Conservation (phyloP, 179 eudicot species). For the Actinidia arguta region DNA sequence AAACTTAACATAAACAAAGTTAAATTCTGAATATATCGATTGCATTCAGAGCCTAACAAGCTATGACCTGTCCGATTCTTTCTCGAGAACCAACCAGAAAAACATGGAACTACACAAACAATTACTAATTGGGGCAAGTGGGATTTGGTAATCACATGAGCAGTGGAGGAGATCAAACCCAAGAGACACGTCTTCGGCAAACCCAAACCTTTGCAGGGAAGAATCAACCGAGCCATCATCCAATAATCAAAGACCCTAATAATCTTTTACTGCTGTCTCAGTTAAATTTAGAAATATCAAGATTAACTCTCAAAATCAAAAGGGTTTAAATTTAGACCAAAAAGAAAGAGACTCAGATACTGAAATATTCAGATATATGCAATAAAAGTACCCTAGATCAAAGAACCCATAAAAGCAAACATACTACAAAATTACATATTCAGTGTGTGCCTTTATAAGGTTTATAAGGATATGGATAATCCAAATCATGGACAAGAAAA, state of each 20-base stretch:
- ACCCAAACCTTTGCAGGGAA: constrained; percentile 71
- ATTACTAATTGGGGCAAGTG: background rate
- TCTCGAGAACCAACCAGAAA: constrained; percentile 4
- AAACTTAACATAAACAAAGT: background rate
- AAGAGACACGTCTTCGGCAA: constrained; percentile 70
- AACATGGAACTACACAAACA: background rate
- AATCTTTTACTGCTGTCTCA: constrained; percentile 10
- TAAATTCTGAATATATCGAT: background rate
- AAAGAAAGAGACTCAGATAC: constrained; percentile 31
- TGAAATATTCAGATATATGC: constrained; percentile 21
- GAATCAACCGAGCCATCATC: constrained; percentile 87
- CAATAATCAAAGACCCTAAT: constrained; percentile 29
- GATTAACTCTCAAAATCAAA: constrained; percentile 19
- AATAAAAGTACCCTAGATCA: constrained; percentile 24
- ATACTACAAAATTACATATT: background rate
- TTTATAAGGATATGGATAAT: constrained; percentile 41
- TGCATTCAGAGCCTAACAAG: background rate
- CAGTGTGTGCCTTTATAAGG: constrained; percentile 23
- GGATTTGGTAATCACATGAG: constrained; percentile 80
- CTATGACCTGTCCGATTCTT: background rate
- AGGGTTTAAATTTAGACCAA: constrained; percentile 13
- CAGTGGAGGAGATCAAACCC: constrained; percentile 85
- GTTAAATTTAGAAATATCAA: constrained; percentile 13
- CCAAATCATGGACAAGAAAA: constrained; percentile 56
- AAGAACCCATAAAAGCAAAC: constrained; percentile 18